Evolutionary conservation across 306 rosid species (phyloP).

Genomic region (Vigna radiata): DNA sequence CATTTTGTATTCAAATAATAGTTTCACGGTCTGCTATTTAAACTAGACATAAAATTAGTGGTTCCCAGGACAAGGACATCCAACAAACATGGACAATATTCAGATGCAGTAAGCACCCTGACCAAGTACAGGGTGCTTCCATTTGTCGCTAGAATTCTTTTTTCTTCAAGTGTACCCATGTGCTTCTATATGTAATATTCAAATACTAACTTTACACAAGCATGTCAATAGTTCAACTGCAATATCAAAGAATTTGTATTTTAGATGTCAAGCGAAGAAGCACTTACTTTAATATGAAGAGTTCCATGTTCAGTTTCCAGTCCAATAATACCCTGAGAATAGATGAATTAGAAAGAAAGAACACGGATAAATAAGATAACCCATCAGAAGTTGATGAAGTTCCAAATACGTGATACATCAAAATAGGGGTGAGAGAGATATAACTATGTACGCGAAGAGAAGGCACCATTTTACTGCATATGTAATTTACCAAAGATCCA

Average conservation of each 20-base stretch:
- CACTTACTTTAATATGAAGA: constrained; percentile 84
- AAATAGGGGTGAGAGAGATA: constrained; percentile 1
- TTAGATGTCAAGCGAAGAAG: constrained; percentile 29
- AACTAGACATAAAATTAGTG: constrained; percentile 9
- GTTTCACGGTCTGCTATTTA: neutral
- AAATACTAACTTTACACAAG: neutral
- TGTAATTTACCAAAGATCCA: constrained; percentile 24
- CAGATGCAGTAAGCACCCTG: neutral
- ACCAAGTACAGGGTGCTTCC: neutral
- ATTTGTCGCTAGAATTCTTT: neutral
- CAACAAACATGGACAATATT: neutral
- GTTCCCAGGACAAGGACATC: constrained; percentile 4
- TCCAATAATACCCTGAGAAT: constrained; percentile 79
- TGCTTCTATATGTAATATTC: neutral
- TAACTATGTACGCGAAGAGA: constrained; percentile 24
- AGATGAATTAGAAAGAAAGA: constrained; percentile 32
- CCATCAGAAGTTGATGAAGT: constrained; percentile 22
- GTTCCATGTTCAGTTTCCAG: constrained; percentile 74
- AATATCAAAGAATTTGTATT: constrained; percentile 35
- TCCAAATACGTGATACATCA: constrained; percentile 28
- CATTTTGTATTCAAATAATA: neutral
- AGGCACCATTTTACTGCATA: constrained; percentile 19
- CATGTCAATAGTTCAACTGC: constrained; percentile 13
- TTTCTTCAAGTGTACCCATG: neutral
- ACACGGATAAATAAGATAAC: constrained; percentile 17